Evolutionary conservation across 2,329 filamentous ascomycete genomes (phyloP).

Genomic region (Pestalotiopsis sp.): DNA sequence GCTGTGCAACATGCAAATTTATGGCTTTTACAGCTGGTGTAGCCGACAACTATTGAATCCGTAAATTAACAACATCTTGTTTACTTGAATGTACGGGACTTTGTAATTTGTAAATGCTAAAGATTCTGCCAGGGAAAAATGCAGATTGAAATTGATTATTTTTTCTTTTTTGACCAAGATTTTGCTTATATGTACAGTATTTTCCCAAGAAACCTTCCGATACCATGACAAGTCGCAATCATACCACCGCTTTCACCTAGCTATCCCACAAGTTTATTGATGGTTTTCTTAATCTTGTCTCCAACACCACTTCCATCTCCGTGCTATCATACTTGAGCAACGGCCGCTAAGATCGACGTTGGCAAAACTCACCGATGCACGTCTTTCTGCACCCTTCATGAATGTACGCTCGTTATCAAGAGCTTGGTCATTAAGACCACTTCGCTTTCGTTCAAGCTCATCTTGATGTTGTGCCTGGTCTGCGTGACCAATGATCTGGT

Average conservation of each 20-base stretch:
- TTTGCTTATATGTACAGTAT: not conserved
- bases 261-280: not conserved
- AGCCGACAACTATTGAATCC: not conserved
- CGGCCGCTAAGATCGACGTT: not conserved
- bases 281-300: slow-evolving; percentile 9
- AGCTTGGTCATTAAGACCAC: slow-evolving; percentile 8
- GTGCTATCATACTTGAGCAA: not conserved
- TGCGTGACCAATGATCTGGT: slow-evolving; percentile 4
- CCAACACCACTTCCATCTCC: not conserved
- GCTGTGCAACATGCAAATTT: not conserved
- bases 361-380: not conserved
- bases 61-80: too few species aligned
- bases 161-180: not conserved
- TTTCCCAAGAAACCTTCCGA: not conserved
- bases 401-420: slow-evolving; percentile 6
- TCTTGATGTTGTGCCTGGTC: slow-evolving; percentile 6
- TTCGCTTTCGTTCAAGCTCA: slow-evolving; percentile 3
- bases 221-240: not conserved
- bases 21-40: not conserved
- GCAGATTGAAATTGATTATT: not conserved
- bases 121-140: not conserved
- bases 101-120: too few species aligned
- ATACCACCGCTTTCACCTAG: not conserved
- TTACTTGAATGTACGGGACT: too few species aligned
- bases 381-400: slow-evolving; percentile 5